These are phyloP conservation scores for Cordyceps militaris DNA, from an alignment of 2,329 filamentous ascomycete genomes.

Conservation along the genomic window DNA sequence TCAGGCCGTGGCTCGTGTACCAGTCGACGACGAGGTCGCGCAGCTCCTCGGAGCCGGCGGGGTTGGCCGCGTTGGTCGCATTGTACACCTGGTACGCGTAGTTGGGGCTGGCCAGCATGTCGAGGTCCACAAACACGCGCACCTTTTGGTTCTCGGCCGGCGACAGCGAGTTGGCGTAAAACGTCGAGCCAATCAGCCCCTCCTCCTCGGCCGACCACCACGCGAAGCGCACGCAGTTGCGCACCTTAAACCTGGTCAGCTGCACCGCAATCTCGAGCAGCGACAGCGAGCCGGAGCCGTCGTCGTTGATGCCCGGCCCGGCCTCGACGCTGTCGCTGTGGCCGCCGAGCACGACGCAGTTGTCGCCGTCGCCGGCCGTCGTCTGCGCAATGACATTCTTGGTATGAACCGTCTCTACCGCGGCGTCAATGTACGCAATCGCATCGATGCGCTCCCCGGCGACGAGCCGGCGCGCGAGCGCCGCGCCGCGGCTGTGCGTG, in stretches of 20 bases:
- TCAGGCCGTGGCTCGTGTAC: conserved; percentile 54
- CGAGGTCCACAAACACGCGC: conserved; percentile 62
- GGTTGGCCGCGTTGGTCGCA: conserved; percentile 63
- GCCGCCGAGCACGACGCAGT: conserved; percentile 59
- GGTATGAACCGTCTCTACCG: conserved; percentile 46
- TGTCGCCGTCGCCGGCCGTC: conserved; percentile 48
- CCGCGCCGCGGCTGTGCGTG: conserved; percentile 49
- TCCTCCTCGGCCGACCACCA: conserved; percentile 65
- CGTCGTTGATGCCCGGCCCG: conserved; percentile 70
- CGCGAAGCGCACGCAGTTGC: conserved; percentile 60
- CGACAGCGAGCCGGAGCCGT: conserved; percentile 60
- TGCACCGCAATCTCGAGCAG: conserved; percentile 57
- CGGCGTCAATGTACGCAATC: conserved; percentile 53
- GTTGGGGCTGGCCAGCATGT: conserved; percentile 62
- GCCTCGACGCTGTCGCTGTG: conserved; percentile 57
- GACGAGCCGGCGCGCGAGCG: conserved; percentile 47
- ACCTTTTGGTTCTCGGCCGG: conserved; percentile 55
- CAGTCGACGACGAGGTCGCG: conserved; percentile 61
- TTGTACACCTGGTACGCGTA: conserved; percentile 64
- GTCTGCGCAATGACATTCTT: conserved; percentile 60
- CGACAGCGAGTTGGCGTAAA: conserved; percentile 50
- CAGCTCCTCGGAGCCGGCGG: conserved; percentile 62
- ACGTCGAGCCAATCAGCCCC: conserved; percentile 56
- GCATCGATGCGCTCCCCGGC: conserved; percentile 42
- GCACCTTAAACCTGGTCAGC: conserved; percentile 49